Evolutionary conservation across 768 basidiomycete species (phyloP).

Genomic region (Suillus lakei): DNA sequence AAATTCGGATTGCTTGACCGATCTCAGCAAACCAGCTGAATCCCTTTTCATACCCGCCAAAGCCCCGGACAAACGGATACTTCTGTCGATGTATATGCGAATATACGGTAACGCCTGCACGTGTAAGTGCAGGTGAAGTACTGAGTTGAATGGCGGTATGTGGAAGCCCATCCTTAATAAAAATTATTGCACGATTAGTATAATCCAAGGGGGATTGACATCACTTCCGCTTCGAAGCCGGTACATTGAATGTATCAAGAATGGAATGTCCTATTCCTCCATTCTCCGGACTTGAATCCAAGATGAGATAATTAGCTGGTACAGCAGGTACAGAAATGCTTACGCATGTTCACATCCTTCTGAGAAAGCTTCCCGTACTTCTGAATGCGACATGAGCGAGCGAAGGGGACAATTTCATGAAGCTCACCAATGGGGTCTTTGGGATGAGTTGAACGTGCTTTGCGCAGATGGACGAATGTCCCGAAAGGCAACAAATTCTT

Average conservation of each 20-base stretch:
- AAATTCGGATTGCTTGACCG: conserved; percentile 60
- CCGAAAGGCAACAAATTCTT: conserved; percentile 53
- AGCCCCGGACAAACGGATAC: conserved; percentile 52
- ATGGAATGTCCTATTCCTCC: conserved; percentile 56
- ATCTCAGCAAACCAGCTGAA: conserved; percentile 75
- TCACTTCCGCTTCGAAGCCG: conserved; percentile 50
- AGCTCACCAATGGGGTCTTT: conserved; percentile 50
- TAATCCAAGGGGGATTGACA: conserved; percentile 12
- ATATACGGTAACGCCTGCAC: conserved; percentile 71
- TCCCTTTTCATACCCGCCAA: conserved; percentile 57
- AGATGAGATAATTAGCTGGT: conserved; percentile 25
- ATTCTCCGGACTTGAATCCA: conserved; percentile 46
- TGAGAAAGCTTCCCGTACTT: conserved; percentile 51
- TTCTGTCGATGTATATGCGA: conserved; percentile 42
- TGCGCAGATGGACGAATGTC: conserved; percentile 54
- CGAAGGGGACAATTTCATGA: neutral
- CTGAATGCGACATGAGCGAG: conserved; percentile 36
- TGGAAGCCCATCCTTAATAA: conserved; percentile 76
- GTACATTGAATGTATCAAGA: conserved; percentile 53
- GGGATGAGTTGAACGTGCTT: conserved; percentile 58
- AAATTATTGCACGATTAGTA: neutral
- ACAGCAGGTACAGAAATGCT: conserved; percentile 19
- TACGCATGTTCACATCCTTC: conserved; percentile 56
- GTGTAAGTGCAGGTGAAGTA: conserved; percentile 78
- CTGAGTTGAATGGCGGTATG: conserved; percentile 77